phyloP scores from a whole-genome alignment of 1,139 yeast species.

The Diutina siamensis region DNA sequence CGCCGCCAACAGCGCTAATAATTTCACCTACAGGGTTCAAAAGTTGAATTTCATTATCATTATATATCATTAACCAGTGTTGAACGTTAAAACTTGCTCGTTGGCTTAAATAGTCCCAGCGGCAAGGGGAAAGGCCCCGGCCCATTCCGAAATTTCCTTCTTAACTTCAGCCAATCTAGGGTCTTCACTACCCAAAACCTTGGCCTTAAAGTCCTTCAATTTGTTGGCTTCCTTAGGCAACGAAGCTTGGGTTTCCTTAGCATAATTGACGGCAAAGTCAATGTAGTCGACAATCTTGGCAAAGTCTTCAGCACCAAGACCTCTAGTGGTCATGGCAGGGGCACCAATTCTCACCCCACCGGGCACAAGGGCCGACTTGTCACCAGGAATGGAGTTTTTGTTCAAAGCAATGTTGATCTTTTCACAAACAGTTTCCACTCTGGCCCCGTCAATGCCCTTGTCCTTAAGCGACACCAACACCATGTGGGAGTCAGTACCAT shows the following conservation, averaged over 20 bases:
- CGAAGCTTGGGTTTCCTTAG: conserved; percentile 60
- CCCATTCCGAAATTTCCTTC: conserved; percentile 81
- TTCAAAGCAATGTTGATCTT: conserved; percentile 87
- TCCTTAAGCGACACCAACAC: conserved; percentile 77
- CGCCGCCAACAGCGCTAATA: too few relatives aligned
- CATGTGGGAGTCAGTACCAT: conserved; percentile 92
- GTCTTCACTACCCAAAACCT: conserved; percentile 56
- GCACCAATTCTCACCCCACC: conserved; percentile 95
- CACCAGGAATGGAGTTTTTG: conserved; percentile 95
- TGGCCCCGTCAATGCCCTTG: conserved; percentile 87
- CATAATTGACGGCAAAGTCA: conserved; percentile 44
- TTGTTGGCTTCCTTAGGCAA: conserved; percentile 84
- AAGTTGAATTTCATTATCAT: conserved; percentile 2
- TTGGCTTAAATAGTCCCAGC: conserved; percentile 32
- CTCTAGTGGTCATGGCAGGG: conserved; percentile 98
- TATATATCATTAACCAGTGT: conserved; percentile 3
- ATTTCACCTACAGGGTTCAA: not conserved
- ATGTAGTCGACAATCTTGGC: conserved; percentile 68
- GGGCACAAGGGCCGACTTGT: conserved; percentile 88
- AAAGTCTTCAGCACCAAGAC: conserved; percentile 71
- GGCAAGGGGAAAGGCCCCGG: conserved; percentile 81
- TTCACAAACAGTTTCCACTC: conserved; percentile 87
- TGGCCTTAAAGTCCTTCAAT: conserved; percentile 86
- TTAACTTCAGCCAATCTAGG: conserved; percentile 54
- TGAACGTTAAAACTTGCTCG: not conserved